Conservation (phyloP, 2,329 filamentous ascomycete species). For the Drechslera avenae region DNA sequence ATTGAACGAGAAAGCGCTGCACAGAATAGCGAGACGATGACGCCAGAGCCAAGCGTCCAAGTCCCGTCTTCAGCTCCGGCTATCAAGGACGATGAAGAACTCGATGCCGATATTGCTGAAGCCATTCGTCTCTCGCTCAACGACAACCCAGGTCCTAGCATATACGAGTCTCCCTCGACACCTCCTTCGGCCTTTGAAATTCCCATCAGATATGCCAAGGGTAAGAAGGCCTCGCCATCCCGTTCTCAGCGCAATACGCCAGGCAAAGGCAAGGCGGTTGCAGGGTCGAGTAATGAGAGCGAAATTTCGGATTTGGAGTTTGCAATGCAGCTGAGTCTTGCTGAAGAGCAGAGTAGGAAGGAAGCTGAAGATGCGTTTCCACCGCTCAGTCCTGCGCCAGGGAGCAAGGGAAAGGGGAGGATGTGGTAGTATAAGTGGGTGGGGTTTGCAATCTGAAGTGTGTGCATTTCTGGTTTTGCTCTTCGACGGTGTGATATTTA, state of each 20-base stretch:
- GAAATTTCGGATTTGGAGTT: constrained; percentile 65
- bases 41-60: constrained; percentile 41
- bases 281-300: constrained; percentile 44
- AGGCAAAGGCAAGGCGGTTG: constrained; percentile 35
- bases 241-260: constrained; percentile 32
- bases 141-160: constrained; percentile 22
- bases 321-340: constrained; percentile 66
- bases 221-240: constrained; percentile 34
- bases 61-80: constrained; percentile 36
- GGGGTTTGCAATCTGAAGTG: neutral
- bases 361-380: constrained; percentile 38
- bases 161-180: constrained; percentile 13
- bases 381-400: constrained; percentile 31
- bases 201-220: constrained; percentile 53
- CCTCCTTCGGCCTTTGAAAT: constrained; percentile 48
- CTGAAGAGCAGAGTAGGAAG: constrained; percentile 60
- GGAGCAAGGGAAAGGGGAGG: constrained; percentile 38
- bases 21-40: constrained; percentile 46
- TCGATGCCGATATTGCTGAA: constrained; percentile 65
- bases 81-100: constrained; percentile 52
- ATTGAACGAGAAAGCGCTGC: constrained; percentile 50
- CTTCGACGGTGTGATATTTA: neutral
- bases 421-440: constrained; percentile 18
- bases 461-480: neutral
- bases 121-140: constrained; percentile 62